phyloP scores from a whole-genome alignment of 2,329 filamentous ascomycete species.

The Dothiorella sarmentorum region DNA sequence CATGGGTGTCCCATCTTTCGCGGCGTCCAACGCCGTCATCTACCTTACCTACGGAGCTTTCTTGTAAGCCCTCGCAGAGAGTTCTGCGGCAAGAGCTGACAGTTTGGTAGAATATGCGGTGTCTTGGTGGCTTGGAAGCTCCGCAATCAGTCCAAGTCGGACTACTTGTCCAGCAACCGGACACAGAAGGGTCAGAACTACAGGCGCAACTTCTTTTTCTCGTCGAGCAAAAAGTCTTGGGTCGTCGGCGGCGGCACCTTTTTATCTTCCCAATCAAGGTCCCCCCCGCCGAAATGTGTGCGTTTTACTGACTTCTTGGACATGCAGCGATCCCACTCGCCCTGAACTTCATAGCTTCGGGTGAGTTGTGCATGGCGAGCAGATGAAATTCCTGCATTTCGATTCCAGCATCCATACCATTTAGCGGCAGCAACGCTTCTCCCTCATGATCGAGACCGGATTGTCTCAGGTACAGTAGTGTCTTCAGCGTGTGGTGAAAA shows the following conservation, averaged over 20 bases:
- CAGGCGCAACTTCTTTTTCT: neutral
- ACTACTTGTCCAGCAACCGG: conserved; percentile 73
- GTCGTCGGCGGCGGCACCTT: neutral
- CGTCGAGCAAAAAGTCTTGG: neutral
- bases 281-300: neutral
- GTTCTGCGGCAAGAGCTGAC: no score
- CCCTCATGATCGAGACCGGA: neutral
- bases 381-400: neutral
- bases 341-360: conserved; percentile 86
- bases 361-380: conserved; percentile 59
- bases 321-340: conserved; percentile 69
- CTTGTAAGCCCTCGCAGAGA: conserved; percentile 53
- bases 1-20: conserved; percentile 72
- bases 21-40: conserved; percentile 79
- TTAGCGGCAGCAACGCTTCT: conserved; percentile 11
- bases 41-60: conserved; percentile 76
- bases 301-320: neutral
- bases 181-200: conserved; percentile 73
- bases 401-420: neutral
- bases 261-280: conserved; percentile 12
- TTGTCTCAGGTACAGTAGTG: neutral
- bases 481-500: neutral
- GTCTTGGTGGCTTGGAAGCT: conserved; percentile 55
- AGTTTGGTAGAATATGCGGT: conserved; percentile 67
- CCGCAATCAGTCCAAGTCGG: conserved; percentile 61